Percentiles rank a stretch among this genome's conserved stretches.
These are phyloP conservation scores for Scheffersomyces amazonensis DNA, from an alignment of 805 yeast genomes.

Conservation along the genomic window DNA sequence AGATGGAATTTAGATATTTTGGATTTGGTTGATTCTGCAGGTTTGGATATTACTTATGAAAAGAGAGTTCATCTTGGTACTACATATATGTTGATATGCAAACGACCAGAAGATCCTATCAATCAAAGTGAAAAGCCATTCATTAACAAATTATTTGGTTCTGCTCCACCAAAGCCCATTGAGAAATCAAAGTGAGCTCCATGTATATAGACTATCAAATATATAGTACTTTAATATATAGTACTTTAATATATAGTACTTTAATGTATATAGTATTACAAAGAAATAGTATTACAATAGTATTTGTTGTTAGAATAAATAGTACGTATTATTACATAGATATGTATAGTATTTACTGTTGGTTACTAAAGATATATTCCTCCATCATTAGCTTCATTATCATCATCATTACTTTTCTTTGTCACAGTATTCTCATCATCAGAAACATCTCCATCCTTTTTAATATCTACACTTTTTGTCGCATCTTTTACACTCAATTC, in stretches of 20 bases:
- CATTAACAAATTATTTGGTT: slow-evolving; percentile 39
- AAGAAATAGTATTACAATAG: too few relatives aligned
- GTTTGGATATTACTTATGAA: slow-evolving; percentile 77
- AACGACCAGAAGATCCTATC: slow-evolving; percentile 65
- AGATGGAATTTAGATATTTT: slow-evolving; percentile 96
- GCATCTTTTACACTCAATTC: slow-evolving; percentile 1
- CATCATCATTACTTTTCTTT: background rate
- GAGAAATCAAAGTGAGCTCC: too few relatives aligned
- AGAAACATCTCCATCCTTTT: slow-evolving; percentile 1
- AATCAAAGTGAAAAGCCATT: slow-evolving; percentile 41
- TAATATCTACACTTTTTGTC: background rate
- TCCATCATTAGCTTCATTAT: slow-evolving; percentile 2
- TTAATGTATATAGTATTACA: too few relatives aligned
- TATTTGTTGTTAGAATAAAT: too few relatives aligned
- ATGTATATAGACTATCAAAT: too few relatives aligned
- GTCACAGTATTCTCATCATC: background rate
- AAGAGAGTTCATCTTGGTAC: slow-evolving; percentile 87
- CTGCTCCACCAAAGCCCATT: slow-evolving; percentile 23
- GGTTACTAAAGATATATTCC: slow-evolving; percentile 17
- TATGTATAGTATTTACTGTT: slow-evolving; percentile 2
- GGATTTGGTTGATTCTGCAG: slow-evolving; percentile 78
- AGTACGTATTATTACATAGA: too few relatives aligned
- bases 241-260: too few relatives aligned
- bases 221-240: too few relatives aligned
- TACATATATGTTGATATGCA: slow-evolving; percentile 81